Conservation (phyloP, 2,329 filamentous ascomycete genomes). For the Fusarium hainanense region DNA sequence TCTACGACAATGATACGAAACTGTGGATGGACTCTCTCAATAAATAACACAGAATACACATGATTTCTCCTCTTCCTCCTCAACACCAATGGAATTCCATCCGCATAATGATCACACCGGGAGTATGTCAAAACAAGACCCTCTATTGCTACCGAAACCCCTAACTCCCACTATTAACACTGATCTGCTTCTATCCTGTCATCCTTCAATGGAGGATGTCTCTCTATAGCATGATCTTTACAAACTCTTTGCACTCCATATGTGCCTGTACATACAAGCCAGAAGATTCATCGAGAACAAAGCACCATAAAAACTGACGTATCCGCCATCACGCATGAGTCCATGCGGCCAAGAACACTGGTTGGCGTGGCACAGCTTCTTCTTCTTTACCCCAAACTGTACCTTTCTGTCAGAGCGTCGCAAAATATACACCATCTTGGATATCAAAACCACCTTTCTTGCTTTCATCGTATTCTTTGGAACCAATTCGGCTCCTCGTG, state of each 20-base stretch:
- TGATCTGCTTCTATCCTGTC: neutral
- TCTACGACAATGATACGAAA: neutral
- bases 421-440: conserved; percentile 57
- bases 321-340: conserved; percentile 49
- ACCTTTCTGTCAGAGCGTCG: conserved; percentile 51
- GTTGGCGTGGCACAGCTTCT: conserved; percentile 51
- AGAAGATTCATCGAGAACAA: conserved; percentile 44
- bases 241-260: neutral
- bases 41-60: neutral
- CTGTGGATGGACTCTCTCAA: neutral
- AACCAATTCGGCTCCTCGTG: conserved; percentile 50
- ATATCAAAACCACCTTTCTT: conserved; percentile 47
- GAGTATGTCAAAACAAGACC: neutral
- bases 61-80: neutral
- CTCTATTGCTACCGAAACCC: neutral
- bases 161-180: conserved; percentile 1
- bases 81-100: neutral
- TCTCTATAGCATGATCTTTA: conserved; percentile 20
- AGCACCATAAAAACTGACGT: conserved; percentile 53
- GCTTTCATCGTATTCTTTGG: conserved; percentile 44
- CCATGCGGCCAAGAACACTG: conserved; percentile 45
- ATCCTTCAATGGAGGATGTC: neutral
- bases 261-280: neutral
- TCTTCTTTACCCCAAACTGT: conserved; percentile 50
- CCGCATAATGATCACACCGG: neutral